phyloP scores from a whole-genome alignment of 2,329 filamentous ascomycete genomes.

The Hypoxylon sp. region DNA sequence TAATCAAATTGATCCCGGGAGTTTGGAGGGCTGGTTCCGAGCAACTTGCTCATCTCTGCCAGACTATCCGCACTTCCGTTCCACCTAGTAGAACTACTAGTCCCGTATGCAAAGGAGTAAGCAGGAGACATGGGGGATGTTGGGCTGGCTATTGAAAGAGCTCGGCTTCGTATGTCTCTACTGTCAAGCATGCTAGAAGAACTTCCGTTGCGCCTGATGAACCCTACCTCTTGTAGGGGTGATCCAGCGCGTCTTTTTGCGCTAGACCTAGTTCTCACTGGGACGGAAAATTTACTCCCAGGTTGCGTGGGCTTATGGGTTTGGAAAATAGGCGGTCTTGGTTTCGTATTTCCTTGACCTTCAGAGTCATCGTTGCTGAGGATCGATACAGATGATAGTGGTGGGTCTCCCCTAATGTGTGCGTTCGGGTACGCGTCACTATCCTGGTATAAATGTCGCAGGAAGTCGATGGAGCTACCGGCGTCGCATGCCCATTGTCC shows the following conservation, averaged over 20 bases:
- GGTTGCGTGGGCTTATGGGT: slow-evolving; percentile 8
- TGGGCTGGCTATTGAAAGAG: slow-evolving; percentile 34
- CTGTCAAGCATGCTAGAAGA: slow-evolving; percentile 42
- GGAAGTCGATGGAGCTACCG: slow-evolving; percentile 33
- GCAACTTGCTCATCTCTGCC: slow-evolving; percentile 35
- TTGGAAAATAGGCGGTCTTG: slow-evolving; percentile 16
- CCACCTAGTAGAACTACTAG: slow-evolving; percentile 41
- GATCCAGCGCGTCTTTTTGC: slow-evolving; percentile 42
- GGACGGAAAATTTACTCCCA: slow-evolving; percentile 24
- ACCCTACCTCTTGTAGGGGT: slow-evolving; percentile 29
- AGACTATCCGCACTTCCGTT: slow-evolving; percentile 40
- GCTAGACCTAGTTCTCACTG: slow-evolving; percentile 34
- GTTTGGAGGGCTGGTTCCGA: slow-evolving; percentile 36
- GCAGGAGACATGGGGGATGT: slow-evolving; percentile 41
- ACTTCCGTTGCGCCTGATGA: slow-evolving; percentile 41
- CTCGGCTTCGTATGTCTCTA: slow-evolving; percentile 32
- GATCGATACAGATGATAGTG: not conserved
- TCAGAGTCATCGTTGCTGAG: slow-evolving; percentile 8
- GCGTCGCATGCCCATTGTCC: slow-evolving; percentile 29
- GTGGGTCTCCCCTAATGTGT: not conserved
- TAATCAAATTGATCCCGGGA: slow-evolving; percentile 33
- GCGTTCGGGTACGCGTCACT: not conserved
- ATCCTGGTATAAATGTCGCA: slow-evolving; percentile 37
- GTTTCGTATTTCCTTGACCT: not conserved
- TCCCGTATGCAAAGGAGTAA: slow-evolving; percentile 41